Conservation (phyloP, 1,284 basidiomycete species). For the Coniferiporia sulphurascens region DNA sequence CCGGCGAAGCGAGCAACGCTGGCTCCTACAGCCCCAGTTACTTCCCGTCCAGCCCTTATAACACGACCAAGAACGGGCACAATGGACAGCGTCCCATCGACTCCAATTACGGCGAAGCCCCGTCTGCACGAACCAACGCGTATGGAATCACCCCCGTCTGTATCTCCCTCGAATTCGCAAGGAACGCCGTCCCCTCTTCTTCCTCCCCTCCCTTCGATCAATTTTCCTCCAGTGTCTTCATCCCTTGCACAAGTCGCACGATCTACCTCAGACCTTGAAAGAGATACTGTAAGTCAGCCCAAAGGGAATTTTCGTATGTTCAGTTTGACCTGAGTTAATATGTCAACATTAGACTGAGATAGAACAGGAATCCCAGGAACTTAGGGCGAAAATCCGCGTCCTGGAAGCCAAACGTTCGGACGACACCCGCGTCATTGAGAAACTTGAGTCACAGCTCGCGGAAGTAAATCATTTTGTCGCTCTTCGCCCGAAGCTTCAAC, state of each 20-base stretch:
- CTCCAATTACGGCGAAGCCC: constrained; percentile 1
- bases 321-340: neutral
- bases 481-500: constrained; percentile 82
- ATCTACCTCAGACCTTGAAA: constrained; percentile 22
- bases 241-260: constrained; percentile 20
- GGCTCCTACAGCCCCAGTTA: constrained; percentile 17
- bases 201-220: constrained; percentile 22
- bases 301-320: neutral
- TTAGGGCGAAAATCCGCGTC: constrained; percentile 79
- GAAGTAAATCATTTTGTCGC: constrained; percentile 86
- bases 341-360: constrained; percentile 6
- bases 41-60: constrained; percentile 28
- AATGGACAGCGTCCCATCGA: constrained; percentile 2
- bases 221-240: constrained; percentile 10
- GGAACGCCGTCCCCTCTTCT: constrained; percentile 22
- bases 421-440: constrained; percentile 77
- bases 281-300: constrained; percentile 11
- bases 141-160: constrained; percentile 3
- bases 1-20: constrained; percentile 26
- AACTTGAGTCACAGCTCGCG: constrained; percentile 78
- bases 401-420: constrained; percentile 85
- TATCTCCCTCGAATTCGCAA: constrained; percentile 8
- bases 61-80: constrained; percentile 24
- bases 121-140: constrained; percentile 3
- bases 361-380: constrained; percentile 71